These are phyloP conservation scores for Hygrophoropsis aurantiaca DNA, from an alignment of 768 basidiomycete genomes.

Conservation along the genomic window DNA sequence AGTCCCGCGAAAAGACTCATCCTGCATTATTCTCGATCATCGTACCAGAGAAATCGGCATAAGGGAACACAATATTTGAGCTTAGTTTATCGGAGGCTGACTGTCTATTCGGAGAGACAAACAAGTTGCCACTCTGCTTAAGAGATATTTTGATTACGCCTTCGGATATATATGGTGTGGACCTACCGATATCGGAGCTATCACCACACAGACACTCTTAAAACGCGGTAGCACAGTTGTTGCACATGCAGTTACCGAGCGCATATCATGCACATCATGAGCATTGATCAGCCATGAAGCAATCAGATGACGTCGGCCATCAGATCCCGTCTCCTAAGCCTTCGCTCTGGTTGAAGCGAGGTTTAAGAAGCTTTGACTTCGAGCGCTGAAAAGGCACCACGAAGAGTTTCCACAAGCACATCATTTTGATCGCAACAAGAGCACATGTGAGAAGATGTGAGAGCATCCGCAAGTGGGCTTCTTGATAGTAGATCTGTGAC, in stretches of 20 bases:
- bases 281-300: constrained; percentile 57
- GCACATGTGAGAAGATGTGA: constrained; percentile 56
- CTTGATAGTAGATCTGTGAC: constrained; percentile 48
- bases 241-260: constrained; percentile 60
- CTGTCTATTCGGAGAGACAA: constrained; percentile 58
- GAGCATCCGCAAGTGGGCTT: constrained; percentile 55
- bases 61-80: constrained; percentile 51
- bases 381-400: constrained; percentile 44
- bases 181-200: constrained; percentile 62
- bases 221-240: constrained; percentile 65
- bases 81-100: constrained; percentile 59
- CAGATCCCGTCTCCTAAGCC: constrained; percentile 22
- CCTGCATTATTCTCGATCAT: constrained; percentile 24
- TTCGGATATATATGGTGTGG: background rate
- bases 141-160: constrained; percentile 6
- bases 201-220: constrained; percentile 62
- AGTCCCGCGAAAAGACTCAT: constrained; percentile 18
- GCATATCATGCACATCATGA: constrained; percentile 68
- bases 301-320: constrained; percentile 41
- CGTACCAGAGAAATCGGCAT: constrained; percentile 21
- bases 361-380: constrained; percentile 34
- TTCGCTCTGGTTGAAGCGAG: constrained; percentile 29
- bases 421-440: constrained; percentile 45
- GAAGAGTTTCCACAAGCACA: constrained; percentile 48
- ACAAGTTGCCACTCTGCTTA: constrained; percentile 74